Conservation (phyloP, 208 protist species). For the Naegleria lovaniensis region DNA sequence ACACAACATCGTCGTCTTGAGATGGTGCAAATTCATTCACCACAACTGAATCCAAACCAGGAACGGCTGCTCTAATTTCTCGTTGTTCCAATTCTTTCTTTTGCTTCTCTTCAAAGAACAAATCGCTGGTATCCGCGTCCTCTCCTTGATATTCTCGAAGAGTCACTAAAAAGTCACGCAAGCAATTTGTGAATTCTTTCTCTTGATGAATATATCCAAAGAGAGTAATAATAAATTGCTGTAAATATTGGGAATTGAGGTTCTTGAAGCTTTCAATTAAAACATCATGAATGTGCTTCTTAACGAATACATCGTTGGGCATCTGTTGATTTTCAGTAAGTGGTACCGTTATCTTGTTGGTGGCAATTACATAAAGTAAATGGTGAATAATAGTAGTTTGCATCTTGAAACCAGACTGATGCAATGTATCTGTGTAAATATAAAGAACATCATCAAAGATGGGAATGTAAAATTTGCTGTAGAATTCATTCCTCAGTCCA, state of each 20-base stretch:
- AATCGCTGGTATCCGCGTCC: background rate
- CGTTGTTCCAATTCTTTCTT: background rate
- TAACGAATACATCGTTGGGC: background rate
- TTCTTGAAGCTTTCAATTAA: background rate
- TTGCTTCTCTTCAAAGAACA: background rate
- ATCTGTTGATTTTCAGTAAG: background rate
- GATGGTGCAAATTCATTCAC: background rate
- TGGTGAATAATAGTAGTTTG: background rate
- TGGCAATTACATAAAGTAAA: background rate
- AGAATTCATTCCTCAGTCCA: background rate
- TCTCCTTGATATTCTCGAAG: background rate
- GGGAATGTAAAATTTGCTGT: background rate
- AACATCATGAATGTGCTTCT: background rate
- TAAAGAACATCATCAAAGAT: background rate
- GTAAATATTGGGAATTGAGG: background rate
- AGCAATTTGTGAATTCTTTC: background rate
- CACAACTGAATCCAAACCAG: background rate
- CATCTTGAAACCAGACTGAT: background rate
- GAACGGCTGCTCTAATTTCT: background rate
- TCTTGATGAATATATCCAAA: background rate
- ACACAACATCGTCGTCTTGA: background rate
- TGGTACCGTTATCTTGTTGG: background rate
- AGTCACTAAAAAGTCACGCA: constrained; percentile 15
- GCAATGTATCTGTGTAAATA: constrained; percentile 7
- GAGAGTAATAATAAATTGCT: background rate